Percentiles rank a stretch among this genome's conserved stretches.
phyloP scores from a whole-genome alignment of 2,329 filamentous ascomycete species.

The Sclerotinia trifoliorum region DNA sequence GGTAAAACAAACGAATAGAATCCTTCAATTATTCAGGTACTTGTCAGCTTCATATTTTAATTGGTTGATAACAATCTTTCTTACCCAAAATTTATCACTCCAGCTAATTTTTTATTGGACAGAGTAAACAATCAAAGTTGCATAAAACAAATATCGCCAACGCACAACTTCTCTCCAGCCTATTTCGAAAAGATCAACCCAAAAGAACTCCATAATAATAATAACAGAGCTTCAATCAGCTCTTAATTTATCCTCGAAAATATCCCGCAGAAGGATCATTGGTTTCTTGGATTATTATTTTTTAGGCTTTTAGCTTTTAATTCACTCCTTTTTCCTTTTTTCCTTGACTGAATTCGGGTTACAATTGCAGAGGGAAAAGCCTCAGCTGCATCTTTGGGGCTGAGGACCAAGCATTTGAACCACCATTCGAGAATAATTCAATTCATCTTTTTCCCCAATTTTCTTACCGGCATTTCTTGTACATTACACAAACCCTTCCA shows the following conservation, averaged over 20 bases:
- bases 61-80: not conserved
- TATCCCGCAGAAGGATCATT: not conserved
- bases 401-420: slow-evolving; percentile 8
- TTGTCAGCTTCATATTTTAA: not conserved
- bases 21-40: not conserved
- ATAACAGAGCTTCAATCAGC: slow-evolving; percentile 11
- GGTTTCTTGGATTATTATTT: not conserved
- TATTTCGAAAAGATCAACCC: slow-evolving; percentile 15
- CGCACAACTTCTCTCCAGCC: slow-evolving; percentile 6
- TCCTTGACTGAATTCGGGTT: not conserved
- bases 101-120: not conserved
- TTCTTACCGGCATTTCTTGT: not conserved
- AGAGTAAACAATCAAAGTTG: slow-evolving; percentile 3
- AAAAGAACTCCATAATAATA: slow-evolving; percentile 14
- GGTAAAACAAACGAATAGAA: not conserved
- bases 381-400: slow-evolving; percentile 17
- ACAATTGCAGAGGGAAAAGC: slow-evolving; percentile 3
- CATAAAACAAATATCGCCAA: slow-evolving; percentile 14
- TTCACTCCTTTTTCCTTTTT: not conserved
- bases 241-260: not conserved
- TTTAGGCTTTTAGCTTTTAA: not conserved
- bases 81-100: not conserved
- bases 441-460: slow-evolving; percentile 4
- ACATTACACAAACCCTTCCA: slow-evolving; percentile 9
- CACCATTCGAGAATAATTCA: slow-evolving; percentile 6